Percentiles rank a stretch among this genome's conserved stretches.
Evolutionary conservation across 2,329 filamentous ascomycete genomes (phyloP).

Genomic region (Apiospora arundinis): DNA sequence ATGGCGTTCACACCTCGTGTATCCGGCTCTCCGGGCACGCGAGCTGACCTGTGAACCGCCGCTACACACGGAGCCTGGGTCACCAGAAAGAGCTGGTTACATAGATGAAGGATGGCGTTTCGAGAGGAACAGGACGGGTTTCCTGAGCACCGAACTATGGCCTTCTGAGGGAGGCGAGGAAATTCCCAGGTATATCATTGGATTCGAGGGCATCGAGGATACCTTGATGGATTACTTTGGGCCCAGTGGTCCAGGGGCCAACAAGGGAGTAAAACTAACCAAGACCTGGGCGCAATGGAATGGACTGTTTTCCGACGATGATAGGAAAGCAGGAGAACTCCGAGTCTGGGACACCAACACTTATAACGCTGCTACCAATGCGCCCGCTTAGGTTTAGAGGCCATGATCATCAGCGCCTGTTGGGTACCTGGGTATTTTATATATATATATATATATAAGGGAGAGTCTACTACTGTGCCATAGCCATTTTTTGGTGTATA

Average conservation of each 20-base stretch:
- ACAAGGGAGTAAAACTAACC: constrained; percentile 49
- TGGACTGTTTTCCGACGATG: constrained; percentile 68
- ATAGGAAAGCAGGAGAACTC: constrained; percentile 60
- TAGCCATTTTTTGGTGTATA: too few species aligned
- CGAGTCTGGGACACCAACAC: constrained; percentile 59
- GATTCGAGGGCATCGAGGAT: constrained; percentile 64
- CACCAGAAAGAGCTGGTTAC: constrained; percentile 70
- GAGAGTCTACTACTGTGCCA: too few species aligned
- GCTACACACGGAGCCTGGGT: constrained; percentile 65
- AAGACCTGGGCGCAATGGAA: constrained; percentile 65
- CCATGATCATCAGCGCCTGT: neutral
- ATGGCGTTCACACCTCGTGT: constrained; percentile 87
- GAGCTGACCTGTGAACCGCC: constrained; percentile 92
- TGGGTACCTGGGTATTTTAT: neutral
- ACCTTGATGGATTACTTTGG: constrained; percentile 53
- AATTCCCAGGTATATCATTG: constrained; percentile 64
- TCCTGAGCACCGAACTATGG: constrained; percentile 63
- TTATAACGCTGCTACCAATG: constrained; percentile 26
- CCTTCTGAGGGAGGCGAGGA: constrained; percentile 41
- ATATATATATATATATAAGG: neutral
- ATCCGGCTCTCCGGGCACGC: constrained; percentile 77
- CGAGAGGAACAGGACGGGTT: constrained; percentile 69
- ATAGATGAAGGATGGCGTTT: constrained; percentile 91
- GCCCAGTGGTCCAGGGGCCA: constrained; percentile 43
- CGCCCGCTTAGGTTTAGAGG: neutral